Evolutionary conservation across 2,329 filamentous ascomycete genomes (phyloP), one percentile per base, ranked within the genome.

Genomic region (Diaporthe amygdali): DNA sequence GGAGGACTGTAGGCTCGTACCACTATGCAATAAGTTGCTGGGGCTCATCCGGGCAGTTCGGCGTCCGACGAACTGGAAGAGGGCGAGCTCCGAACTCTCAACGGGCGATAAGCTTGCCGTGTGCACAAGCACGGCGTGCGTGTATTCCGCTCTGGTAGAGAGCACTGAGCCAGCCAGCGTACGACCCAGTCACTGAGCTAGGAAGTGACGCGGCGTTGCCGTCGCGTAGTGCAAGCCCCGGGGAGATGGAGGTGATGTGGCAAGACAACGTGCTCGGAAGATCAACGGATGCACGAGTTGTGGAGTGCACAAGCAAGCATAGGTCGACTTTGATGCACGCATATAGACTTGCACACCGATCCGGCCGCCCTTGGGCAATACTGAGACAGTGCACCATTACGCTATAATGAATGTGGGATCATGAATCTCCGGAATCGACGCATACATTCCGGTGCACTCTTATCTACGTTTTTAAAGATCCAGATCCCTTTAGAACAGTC

Each of bases 271-370:
- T 47, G 27, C n/a, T 34, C 27, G 59, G 59, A 25, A 47, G 25
- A 34, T 63, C 41, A 63, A 63, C 41, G 41, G 59, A 25, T 37
- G 59, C 59, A 47, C 30, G 30, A 34, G 15, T 34, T 34, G 59
- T 63, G 59, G 59, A n/a, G 59, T 34, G 41, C 27, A 12, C 20
- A 63, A 32, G 59, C 59, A 63, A 34, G 41, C 59, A 63, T 49
- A 47, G 59, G 59, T 47, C 59, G 59, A 63, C 59, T 63, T 63
- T 47, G 5, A 63, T 63, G 59, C 59, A 63, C 10, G 41, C 41
- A 34, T 6, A 34, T 34, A 47, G 27, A 14, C 56, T 34, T 22
- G 56, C 41, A 63, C 56, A 41, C 32, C 41, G 12, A 34, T 63
- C n/a, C 41, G 37, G 41, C 59, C 14, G 59, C 25, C 56, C 27